Base-by-base conservation (phyloP, 2,329 filamentous ascomycete species). In the Penicillium sp. region DNA sequence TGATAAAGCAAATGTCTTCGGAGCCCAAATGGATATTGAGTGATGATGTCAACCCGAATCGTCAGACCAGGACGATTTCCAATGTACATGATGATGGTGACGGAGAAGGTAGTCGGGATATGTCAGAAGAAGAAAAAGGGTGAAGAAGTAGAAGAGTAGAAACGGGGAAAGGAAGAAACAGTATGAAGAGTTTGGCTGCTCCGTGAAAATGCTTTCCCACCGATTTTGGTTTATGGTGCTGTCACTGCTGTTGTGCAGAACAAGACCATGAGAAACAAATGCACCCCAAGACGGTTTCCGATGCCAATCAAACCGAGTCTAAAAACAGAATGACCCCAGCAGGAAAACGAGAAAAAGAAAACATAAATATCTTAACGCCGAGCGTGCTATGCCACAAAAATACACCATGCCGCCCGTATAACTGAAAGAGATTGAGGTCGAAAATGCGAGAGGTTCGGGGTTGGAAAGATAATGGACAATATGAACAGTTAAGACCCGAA, bases 351-450 rank as follows among this genome's bases (percentile, higher is more conserved):
- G 47, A 50, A 30, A 50, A 31, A 26, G 15, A 50, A 50, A 29
- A 50, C 21, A 23, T 21, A 54, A 41, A 38, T 58, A 68, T 70
- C 71, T 71, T 69, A 75, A 75, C 73, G 73, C 73, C 73, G 69
- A 68, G 72, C 65, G 72, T 74, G 73, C 73, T 75, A 75, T 75
- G 73, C 73, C 73, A 72, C 71, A 66, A 67, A 55, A 75, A 70
- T 69, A 73, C 65, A 71, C 67, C 69, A 65, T 62, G 63, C 64
- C 67, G 64, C 67, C 67, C 54, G 65, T 67, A 66, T 53, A 63
- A 69, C 35, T 61, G 64, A 60, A 64, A 60, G 49, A 68, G 47
- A 62, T 26, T 57, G 23, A 57, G 58, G 63, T 47, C 67, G 65
- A 54, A 63, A 66, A 64, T 64, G 63, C 23, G 45, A 58, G 57